Conservation (phyloP, 305 asterid species). For the Rubia peregrina region DNA sequence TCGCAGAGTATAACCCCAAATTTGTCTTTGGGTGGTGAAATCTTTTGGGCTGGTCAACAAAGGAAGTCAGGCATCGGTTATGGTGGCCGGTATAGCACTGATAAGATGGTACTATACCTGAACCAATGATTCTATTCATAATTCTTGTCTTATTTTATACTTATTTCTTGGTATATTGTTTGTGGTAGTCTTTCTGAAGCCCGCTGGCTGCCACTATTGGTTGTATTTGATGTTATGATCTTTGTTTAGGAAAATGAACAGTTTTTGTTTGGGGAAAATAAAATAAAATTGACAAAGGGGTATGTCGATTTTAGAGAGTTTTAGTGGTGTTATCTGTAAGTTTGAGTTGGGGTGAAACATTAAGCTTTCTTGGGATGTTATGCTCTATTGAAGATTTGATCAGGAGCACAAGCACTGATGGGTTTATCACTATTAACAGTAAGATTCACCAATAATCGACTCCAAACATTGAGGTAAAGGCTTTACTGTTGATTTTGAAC, state of each 20-base stretch:
- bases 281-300: background rate
- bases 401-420: background rate
- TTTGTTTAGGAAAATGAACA: background rate
- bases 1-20: constrained; percentile 66
- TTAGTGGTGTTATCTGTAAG: background rate
- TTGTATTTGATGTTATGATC: background rate
- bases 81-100: constrained; percentile 88
- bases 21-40: constrained; percentile 90
- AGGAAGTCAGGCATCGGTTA: constrained; percentile 91
- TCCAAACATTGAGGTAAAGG: background rate
- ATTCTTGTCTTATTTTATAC: background rate
- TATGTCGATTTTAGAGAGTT: background rate
- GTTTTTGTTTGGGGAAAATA: background rate
- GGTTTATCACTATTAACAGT: background rate
- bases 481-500: background rate
- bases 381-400: background rate
- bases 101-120: constrained; percentile 57
- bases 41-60: constrained; percentile 97
- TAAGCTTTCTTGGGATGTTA: background rate
- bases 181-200: background rate
- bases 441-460: background rate
- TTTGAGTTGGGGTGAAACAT: background rate
- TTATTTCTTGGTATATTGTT: background rate
- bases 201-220: background rate
- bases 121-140: background rate